phyloP scores from a whole-genome alignment of 768 basidiomycete genomes.

The Naematelia encephala region DNA sequence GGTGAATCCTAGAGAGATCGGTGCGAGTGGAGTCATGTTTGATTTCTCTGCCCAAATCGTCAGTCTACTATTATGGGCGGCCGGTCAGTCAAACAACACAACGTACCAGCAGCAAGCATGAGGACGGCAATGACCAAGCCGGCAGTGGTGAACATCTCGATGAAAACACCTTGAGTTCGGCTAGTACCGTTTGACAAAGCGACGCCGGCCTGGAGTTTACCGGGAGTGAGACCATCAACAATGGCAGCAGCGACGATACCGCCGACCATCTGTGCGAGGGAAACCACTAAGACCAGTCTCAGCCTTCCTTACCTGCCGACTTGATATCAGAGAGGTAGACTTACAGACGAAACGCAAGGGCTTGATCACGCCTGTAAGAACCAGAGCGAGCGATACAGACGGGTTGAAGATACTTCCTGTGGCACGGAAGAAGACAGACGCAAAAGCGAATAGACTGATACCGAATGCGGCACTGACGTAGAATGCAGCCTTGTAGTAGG shows the following conservation, averaged over 20 bases:
- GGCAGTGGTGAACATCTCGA: constrained; percentile 49
- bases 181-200: constrained; percentile 34
- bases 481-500: neutral
- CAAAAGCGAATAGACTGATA: constrained; percentile 38
- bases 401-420: constrained; percentile 48
- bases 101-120: constrained; percentile 47
- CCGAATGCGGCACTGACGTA: constrained; percentile 29
- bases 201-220: constrained; percentile 24
- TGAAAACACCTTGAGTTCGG: constrained; percentile 43
- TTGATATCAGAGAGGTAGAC: no score
- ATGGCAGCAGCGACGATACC: constrained; percentile 42
- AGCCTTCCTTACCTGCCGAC: no score
- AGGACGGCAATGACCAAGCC: constrained; percentile 40
- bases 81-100: neutral
- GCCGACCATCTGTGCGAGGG: constrained; percentile 36
- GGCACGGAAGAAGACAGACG: constrained; percentile 47
- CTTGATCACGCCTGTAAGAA: constrained; percentile 39
- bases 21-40: constrained; percentile 40
- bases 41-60: constrained; percentile 25
- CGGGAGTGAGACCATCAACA: constrained; percentile 44
- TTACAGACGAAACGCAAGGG: constrained; percentile 42
- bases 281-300: constrained; percentile 36
- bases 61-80: neutral
- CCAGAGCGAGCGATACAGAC: constrained; percentile 42
- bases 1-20: constrained; percentile 44